Percentiles rank a stretch among this genome's conserved stretches.
These are phyloP conservation scores for Aspergillus versicolor DNA, from an alignment of 2,329 filamentous ascomycete genomes.

Conservation along the genomic window DNA sequence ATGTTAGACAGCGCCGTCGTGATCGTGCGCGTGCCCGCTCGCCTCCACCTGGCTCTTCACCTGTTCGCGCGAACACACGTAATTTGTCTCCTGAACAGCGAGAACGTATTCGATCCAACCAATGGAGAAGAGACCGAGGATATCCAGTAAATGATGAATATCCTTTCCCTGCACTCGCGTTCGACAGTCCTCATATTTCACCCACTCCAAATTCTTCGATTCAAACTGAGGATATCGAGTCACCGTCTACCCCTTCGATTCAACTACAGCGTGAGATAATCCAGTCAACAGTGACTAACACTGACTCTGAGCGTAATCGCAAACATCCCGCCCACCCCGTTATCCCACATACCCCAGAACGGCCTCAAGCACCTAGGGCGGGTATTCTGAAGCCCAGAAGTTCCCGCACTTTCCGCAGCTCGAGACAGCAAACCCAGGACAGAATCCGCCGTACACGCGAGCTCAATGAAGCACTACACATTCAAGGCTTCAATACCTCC, in stretches of 20 bases:
- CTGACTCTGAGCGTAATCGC: not conserved
- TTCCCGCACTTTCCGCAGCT: no score
- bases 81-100: constrained; percentile 17
- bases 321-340: not conserved
- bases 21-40: not conserved
- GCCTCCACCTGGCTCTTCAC: constrained; percentile 4
- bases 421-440: no score
- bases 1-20: constrained; percentile 2
- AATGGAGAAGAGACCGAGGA: constrained; percentile 17
- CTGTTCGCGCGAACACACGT: constrained; percentile 16
- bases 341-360: not conserved
- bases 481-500: not conserved
- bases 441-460: not conserved
- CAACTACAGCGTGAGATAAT: not conserved
- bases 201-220: not conserved
- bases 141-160: constrained; percentile 8
- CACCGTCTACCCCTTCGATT: no score
- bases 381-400: constrained; percentile 2
- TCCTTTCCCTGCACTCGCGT: constrained; percentile 19
- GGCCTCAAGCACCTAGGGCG: not conserved
- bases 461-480: not conserved
- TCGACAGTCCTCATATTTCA: constrained; percentile 9
- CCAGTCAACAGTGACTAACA: not conserved
- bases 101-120: constrained; percentile 10
- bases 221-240: not conserved